Evolutionary conservation across 2,329 filamentous ascomycete genomes (phyloP).

Genomic region (Pseudopithomyces maydicus): DNA sequence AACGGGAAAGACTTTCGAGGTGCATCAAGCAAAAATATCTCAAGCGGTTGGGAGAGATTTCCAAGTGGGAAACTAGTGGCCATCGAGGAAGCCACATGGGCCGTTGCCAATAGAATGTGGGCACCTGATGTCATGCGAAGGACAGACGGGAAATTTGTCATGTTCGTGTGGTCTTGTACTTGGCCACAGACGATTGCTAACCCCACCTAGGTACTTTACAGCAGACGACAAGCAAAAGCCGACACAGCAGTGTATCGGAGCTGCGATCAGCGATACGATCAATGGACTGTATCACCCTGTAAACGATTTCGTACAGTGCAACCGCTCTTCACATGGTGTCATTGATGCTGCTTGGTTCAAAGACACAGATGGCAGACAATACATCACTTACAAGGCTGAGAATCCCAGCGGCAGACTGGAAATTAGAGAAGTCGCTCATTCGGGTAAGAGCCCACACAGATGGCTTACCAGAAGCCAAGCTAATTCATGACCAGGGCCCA

Average conservation of each 20-base stretch:
- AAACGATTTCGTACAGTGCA: conserved; percentile 10
- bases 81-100: conserved; percentile 6
- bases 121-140: conserved; percentile 6
- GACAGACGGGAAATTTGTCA: conserved; percentile 2
- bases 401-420: background rate
- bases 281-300: conserved; percentile 4
- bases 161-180: background rate
- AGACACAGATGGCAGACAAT: conserved; percentile 3
- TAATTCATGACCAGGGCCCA: background rate
- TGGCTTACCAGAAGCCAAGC: background rate
- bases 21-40: background rate
- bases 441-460: background rate
- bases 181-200: background rate
- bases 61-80: background rate
- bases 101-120: background rate
- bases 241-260: background rate
- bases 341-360: conserved; percentile 9
- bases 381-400: conserved; percentile 4
- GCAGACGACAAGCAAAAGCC: conserved; percentile 1
- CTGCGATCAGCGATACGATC: conserved; percentile 3
- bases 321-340: conserved; percentile 3
- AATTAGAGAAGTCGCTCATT: conserved; percentile 4
- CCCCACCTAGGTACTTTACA: background rate
- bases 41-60: background rate
- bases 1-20: conserved; percentile 5